phyloP scores from a whole-genome alignment of 768 basidiomycete genomes.

The Cystoderma amianthinum region DNA sequence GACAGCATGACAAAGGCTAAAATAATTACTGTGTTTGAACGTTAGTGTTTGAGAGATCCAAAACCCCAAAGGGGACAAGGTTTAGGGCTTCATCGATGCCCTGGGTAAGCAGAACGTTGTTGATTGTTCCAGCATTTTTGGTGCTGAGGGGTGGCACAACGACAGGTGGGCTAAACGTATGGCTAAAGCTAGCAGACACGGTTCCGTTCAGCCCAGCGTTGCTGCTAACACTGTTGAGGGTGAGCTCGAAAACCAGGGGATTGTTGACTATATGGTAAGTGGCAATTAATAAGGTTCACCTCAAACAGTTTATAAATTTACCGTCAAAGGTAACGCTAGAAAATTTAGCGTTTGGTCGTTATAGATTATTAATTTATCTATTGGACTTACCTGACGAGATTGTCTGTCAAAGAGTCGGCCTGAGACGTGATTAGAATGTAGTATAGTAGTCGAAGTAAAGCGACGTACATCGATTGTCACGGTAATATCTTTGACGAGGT shows the following conservation, averaged over 20 bases:
- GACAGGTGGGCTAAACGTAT: conserved; percentile 45
- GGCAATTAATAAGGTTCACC: neutral
- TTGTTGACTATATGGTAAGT: conserved; percentile 23
- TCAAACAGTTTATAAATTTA: conserved; percentile 6
- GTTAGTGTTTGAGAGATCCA: conserved; percentile 40
- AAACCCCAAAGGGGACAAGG: conserved; percentile 46
- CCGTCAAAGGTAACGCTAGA: conserved; percentile 29
- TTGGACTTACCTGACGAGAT: conserved; percentile 24
- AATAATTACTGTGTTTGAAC: conserved; percentile 32
- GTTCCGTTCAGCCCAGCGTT: conserved; percentile 45
- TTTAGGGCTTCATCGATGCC: conserved; percentile 41
- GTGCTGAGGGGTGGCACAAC: conserved; percentile 41
- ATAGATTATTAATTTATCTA: neutral
- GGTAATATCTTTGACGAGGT: conserved; percentile 31
- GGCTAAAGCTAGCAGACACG: conserved; percentile 51
- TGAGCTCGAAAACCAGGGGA: conserved; percentile 37
- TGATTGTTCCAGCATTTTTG: conserved; percentile 52
- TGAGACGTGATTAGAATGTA: conserved; percentile 7
- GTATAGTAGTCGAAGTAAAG: neutral
- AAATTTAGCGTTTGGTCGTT: neutral
- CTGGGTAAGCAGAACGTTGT: conserved; percentile 48
- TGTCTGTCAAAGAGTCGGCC: conserved; percentile 28
- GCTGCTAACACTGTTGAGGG: conserved; percentile 32
- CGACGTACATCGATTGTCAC: conserved; percentile 28
- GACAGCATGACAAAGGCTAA: too few relatives aligned